Conservation (phyloP, 179 eudicot genomes). For the Silene noctiflora region DNA sequence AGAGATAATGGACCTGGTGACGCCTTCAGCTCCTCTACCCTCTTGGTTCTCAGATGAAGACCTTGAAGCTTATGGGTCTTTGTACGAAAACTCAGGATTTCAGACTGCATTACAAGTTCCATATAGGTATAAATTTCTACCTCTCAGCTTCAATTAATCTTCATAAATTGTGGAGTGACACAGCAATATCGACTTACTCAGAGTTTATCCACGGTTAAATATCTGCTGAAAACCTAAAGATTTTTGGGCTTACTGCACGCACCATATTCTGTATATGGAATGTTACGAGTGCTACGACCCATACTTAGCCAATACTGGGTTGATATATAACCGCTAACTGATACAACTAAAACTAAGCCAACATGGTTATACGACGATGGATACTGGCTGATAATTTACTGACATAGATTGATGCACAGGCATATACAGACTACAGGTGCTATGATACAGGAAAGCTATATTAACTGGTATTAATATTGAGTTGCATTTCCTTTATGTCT, state of each 20-base stretch:
- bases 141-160: background rate
- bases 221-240: too few relatives aligned
- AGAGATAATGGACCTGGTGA: constrained; percentile 70
- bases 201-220: too few relatives aligned
- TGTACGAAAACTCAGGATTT: constrained; percentile 69
- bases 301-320: too few relatives aligned
- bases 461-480: background rate
- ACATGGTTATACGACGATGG: too few relatives aligned
- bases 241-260: too few relatives aligned
- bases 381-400: background rate
- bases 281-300: too few relatives aligned
- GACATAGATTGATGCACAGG: background rate
- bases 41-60: constrained; percentile 71
- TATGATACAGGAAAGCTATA: too few relatives aligned
- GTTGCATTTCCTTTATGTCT: background rate
- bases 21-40: constrained; percentile 50
- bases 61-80: constrained; percentile 48
- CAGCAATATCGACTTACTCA: too few relatives aligned
- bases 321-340: too few relatives aligned
- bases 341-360: too few relatives aligned
- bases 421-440: too few relatives aligned
- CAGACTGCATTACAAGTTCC: constrained; percentile 65
- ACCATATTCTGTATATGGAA: too few relatives aligned
- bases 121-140: constrained; percentile 45
- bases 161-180: background rate